Percentiles rank a stretch among this genome's conserved stretches.
These are phyloP conservation scores for Fusarium nisikadoi DNA, from an alignment of 2,329 filamentous ascomycete species.

Conservation along the genomic window DNA sequence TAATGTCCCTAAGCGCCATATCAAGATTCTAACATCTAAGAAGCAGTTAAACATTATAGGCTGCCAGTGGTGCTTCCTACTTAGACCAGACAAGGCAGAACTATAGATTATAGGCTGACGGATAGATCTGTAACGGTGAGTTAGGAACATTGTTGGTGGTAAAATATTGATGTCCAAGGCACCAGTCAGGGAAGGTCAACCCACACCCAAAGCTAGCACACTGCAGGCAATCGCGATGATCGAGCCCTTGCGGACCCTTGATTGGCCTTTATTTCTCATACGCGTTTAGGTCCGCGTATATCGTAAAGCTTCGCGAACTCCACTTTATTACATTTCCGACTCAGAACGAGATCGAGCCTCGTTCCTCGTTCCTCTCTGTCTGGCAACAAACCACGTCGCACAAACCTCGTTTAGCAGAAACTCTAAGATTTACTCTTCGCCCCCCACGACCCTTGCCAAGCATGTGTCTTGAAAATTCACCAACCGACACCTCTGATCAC, in stretches of 20 bases:
- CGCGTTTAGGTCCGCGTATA: neutral
- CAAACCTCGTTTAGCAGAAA: neutral
- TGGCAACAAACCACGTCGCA: neutral
- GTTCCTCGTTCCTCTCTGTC: neutral
- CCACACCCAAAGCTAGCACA: neutral
- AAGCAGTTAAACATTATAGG: fast-evolving
- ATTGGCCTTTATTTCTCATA: neutral
- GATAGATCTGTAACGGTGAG: fast-evolving
- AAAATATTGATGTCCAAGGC: neutral
- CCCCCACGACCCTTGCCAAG: neutral
- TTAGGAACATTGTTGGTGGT: neutral
- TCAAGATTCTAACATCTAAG: neutral
- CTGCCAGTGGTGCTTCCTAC: neutral
- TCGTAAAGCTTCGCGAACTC: neutral
- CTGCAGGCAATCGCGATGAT: neutral
- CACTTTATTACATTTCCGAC: neutral
- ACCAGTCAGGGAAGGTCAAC: neutral
- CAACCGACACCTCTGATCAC: neutral
- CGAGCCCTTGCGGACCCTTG: neutral
- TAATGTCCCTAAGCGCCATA: too few relatives aligned
- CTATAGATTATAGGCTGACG: fast-evolving
- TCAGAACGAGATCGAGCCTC: neutral
- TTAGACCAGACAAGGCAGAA: neutral
- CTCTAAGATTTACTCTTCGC: neutral
- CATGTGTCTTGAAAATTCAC: neutral